These are phyloP conservation scores for Podospora sp. DNA, from an alignment of 495 filamentous ascomycete genomes.

Conservation along the genomic window DNA sequence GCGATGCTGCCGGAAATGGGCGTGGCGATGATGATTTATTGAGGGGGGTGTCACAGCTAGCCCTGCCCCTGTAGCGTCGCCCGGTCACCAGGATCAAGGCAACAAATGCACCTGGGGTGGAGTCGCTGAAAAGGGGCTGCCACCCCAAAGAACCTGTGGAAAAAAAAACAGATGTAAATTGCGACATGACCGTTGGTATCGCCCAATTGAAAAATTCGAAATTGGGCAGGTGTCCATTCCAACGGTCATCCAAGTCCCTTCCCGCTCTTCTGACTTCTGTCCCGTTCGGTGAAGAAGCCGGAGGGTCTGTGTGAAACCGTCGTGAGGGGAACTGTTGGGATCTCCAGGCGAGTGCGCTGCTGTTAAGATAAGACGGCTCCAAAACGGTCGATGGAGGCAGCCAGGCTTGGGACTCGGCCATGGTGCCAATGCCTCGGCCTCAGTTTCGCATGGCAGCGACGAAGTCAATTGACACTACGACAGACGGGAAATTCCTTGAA, in stretches of 20 bases:
- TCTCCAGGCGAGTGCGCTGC: conserved; percentile 16
- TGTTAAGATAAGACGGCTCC: conserved; percentile 28
- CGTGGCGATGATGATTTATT: conserved; percentile 22
- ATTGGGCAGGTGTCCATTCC: neutral
- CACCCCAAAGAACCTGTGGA: neutral
- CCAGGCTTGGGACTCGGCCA: conserved; percentile 2
- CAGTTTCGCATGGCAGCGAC: neutral
- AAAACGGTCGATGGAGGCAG: neutral
- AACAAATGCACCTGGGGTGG: conserved; percentile 6
- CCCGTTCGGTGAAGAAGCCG: neutral
- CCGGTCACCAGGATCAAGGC: conserved; percentile 8
- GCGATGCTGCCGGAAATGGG: conserved; percentile 10
- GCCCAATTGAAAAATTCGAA: neutral
- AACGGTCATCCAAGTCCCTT: neutral
- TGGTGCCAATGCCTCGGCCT: conserved; percentile 22
- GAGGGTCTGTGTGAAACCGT: neutral
- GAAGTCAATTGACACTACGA: conserved; percentile 18
- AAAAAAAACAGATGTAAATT: neutral
- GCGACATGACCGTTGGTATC: neutral
- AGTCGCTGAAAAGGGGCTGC: conserved; percentile 5
- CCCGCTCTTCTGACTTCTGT: neutral
- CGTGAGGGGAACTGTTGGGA: neutral
- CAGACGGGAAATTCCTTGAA: neutral
- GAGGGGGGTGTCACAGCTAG: neutral
- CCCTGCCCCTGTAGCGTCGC: conserved; percentile 24